phyloP scores from a whole-genome alignment of 106 monocot genomes.

The Dendrobium officinale region DNA sequence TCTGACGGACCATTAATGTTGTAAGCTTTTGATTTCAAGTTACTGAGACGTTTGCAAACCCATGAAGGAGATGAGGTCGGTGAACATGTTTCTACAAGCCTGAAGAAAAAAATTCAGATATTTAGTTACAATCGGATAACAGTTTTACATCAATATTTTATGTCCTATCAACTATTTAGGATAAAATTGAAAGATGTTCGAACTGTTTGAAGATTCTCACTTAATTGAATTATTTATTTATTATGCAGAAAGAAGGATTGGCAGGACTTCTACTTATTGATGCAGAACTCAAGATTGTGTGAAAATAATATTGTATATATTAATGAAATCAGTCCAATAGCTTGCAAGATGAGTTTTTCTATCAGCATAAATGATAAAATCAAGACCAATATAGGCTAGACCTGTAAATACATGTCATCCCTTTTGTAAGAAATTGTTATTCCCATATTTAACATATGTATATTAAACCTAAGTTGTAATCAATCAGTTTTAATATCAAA shows the following conservation, averaged over 20 bases:
- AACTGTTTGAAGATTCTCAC: neutral
- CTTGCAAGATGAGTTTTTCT: neutral
- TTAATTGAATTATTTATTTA: neutral
- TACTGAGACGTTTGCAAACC: conserved; percentile 61
- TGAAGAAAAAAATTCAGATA: conserved; percentile 77
- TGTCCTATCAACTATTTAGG: too few species aligned
- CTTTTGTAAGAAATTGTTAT: neutral
- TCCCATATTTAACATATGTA: too few species aligned
- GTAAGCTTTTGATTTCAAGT: conserved; percentile 22
- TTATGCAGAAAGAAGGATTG: conserved; percentile 13
- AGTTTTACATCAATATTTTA: too few species aligned
- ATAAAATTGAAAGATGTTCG: too few species aligned
- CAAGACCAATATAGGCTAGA: neutral
- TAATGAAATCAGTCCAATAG: conserved; percentile 1
- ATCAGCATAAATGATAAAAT: conserved; percentile 11
- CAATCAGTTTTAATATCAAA: too few species aligned
- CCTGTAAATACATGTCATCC: neutral
- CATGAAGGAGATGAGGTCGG: conserved; percentile 57
- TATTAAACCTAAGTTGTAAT: too few species aligned
- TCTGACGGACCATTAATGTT: neutral
- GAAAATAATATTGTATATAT: conserved; percentile 7
- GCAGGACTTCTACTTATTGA: neutral
- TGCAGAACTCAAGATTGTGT: neutral
- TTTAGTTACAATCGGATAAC: conserved; percentile 1
- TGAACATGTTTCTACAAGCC: conserved; percentile 53